Conservation (phyloP, 495 filamentous ascomycete species). For the Cudoniella acicularis region DNA sequence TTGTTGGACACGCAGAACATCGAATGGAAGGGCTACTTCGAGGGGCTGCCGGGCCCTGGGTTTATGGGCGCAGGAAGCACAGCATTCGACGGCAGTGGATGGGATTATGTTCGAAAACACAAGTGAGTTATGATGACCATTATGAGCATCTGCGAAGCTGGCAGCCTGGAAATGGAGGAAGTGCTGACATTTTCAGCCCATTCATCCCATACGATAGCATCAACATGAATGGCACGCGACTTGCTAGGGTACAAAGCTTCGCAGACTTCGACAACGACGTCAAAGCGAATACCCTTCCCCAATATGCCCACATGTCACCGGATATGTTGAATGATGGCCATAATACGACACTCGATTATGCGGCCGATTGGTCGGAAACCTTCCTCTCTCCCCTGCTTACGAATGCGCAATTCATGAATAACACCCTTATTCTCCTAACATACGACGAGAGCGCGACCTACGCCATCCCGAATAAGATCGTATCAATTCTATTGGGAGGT, state of each 20-base stretch:
- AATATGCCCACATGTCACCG: constrained; percentile 65
- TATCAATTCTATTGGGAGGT: constrained; percentile 59
- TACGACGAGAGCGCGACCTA: constrained; percentile 64
- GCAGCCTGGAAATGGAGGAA: constrained; percentile 11
- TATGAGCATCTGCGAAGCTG: background rate
- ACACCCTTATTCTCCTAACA: constrained; percentile 64
- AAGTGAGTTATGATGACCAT: constrained; percentile 38
- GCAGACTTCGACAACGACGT: constrained; percentile 50
- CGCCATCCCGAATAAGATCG: constrained; percentile 52
- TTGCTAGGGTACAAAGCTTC: constrained; percentile 59
- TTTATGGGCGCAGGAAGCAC: constrained; percentile 58
- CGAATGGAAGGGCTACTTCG: constrained; percentile 64
- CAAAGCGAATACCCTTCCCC: constrained; percentile 53
- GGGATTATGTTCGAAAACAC: constrained; percentile 70
- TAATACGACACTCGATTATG: constrained; percentile 57
- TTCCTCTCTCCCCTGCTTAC: constrained; percentile 57
- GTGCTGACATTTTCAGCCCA: constrained; percentile 32
- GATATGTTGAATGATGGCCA: constrained; percentile 73
- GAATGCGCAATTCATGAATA: constrained; percentile 55
- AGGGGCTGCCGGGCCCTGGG: constrained; percentile 61
- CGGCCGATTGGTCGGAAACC: constrained; percentile 52
- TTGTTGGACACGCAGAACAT: constrained; percentile 59
- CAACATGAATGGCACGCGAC: constrained; percentile 47
- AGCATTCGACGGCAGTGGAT: constrained; percentile 35
- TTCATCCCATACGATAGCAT: constrained; percentile 49